Evolutionary conservation across 106 monocot genomes (phyloP).

Genomic region (Dendrobium officinale): DNA sequence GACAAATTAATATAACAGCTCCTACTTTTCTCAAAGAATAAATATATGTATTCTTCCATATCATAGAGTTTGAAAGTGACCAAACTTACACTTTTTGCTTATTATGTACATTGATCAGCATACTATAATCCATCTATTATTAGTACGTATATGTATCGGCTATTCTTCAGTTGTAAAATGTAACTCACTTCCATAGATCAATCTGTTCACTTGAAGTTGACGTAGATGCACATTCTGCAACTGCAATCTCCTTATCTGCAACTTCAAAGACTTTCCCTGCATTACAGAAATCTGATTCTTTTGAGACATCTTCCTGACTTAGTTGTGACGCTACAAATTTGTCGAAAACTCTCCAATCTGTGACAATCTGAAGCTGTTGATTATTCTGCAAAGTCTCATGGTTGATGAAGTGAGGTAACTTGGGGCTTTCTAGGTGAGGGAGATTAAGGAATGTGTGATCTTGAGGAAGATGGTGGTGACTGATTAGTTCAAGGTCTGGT

Average conservation of each 20-base stretch:
- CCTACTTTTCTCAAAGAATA: no score
- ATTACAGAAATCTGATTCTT: not conserved
- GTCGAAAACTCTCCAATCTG: constrained; percentile 65
- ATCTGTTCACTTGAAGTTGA: constrained; percentile 48
- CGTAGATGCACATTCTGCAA: constrained; percentile 33
- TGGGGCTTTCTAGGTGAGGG: constrained; percentile 48
- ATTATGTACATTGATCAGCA: not conserved
- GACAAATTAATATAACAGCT: no score
- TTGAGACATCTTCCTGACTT: constrained; percentile 28
- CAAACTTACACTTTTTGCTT: not conserved
- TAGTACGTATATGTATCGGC: not conserved
- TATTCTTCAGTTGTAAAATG: not conserved
- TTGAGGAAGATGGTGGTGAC: not conserved
- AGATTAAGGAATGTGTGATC: constrained; percentile 28
- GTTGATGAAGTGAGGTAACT: constrained; percentile 12
- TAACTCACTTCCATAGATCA: constrained; percentile 49
- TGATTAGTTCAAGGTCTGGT: constrained; percentile 7
- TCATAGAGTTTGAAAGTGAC: no score
- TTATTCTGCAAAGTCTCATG: not conserved
- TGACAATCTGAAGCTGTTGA: constrained; percentile 12
- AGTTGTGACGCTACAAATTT: constrained; percentile 67
- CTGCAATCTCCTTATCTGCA: constrained; percentile 18
- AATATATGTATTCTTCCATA: no score
- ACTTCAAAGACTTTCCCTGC: constrained; percentile 16
- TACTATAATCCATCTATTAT: not conserved